Base-by-base conservation (phyloP, 2,329 filamentous ascomycete genomes). In the Atkinsonella hypoxylon region DNA sequence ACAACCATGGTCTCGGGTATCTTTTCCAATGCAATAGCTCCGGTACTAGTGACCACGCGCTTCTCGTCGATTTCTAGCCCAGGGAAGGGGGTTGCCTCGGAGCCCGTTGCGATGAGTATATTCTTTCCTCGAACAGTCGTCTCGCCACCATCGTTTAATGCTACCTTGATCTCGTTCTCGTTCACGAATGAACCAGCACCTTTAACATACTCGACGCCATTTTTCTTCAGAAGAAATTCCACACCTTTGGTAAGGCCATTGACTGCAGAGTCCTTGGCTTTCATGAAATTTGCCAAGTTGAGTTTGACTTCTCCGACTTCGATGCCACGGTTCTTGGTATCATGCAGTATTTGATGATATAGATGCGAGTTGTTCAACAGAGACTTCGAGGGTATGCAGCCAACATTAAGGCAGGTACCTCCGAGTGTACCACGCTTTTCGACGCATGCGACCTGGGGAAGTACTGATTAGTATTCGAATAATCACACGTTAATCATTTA, bases 281-380 rank as follows among this genome's bases (percentile, higher is more conserved):
- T 95, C 90, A 98, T 96, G 82, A 98, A 89, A 70, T 93, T 84
- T 63, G 76, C 72, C 44, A 98, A 79, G 78, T 98, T 96, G 66
- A 98, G 84, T 72, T 95, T 94, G 65, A 98, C 91, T 73, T 95
- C 89, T 66, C 87, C 85, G 61, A 98, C 93, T 66, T 97, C 91
- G 68, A 98, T 98, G 67, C 93, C 93, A 68, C 93, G 89, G 72
- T 87, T 82, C 76, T 96, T 95, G 59, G 89, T 91, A 76, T 98
- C 93, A 76, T 98, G 91, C 55, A 94, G 81, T 65, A 96, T 86
- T 73, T 90, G 86, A 77, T 97, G 91, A 78, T 97, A 97, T 54
- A 97, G 81, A 71, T 96, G 89, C 62, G 93, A 96, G 79, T 97
- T 97, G 83, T 97, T 98, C 70, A 98, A 87, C 61, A 98, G 88